These are phyloP conservation scores for Phalaenopsis hybrid DNA, from an alignment of 116 monocot genomes.

Conservation along the genomic window DNA sequence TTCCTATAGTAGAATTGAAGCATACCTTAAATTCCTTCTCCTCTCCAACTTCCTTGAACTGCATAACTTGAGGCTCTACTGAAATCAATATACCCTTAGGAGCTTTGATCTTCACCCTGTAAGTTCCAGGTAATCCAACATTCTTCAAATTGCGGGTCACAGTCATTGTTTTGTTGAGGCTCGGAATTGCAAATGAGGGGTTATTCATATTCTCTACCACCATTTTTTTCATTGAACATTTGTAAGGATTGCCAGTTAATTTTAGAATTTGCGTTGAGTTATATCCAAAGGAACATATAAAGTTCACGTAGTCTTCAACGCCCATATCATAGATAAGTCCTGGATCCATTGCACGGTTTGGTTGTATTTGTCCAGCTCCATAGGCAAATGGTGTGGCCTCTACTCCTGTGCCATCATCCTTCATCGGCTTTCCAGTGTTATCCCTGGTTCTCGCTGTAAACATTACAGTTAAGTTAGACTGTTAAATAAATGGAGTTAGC, in stretches of 20 bases:
- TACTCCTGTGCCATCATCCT: background rate
- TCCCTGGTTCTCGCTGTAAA: conserved; percentile 32
- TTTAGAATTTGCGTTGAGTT: conserved; percentile 12
- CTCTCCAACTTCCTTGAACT: conserved; percentile 24
- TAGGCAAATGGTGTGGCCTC: conserved; percentile 25
- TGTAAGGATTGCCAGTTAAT: conserved; percentile 12
- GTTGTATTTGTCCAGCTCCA: conserved; percentile 34
- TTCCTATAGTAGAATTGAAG: background rate
- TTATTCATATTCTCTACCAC: conserved; percentile 30
- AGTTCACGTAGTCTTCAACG: conserved; percentile 23
- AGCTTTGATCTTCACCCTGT: conserved; percentile 13
- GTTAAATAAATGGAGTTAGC: too few relatives aligned
- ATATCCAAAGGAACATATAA: conserved; percentile 30
- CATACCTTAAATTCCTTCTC: conserved; percentile 24
- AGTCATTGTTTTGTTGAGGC: background rate
- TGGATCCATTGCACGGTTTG: conserved; percentile 37
- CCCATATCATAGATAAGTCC: conserved; percentile 41
- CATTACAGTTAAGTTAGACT: too few relatives aligned
- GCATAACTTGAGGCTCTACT: conserved; percentile 24
- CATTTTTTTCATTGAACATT: conserved; percentile 18
- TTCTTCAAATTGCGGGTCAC: conserved; percentile 34
- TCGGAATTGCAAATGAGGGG: conserved; percentile 29
- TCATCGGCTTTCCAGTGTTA: conserved; percentile 25
- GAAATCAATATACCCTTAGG: conserved; percentile 21
- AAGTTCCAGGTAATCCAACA: conserved; percentile 35